Base-by-base conservation (phyloP, 306 rosid species). In the Cicer pinnatifidum region DNA sequence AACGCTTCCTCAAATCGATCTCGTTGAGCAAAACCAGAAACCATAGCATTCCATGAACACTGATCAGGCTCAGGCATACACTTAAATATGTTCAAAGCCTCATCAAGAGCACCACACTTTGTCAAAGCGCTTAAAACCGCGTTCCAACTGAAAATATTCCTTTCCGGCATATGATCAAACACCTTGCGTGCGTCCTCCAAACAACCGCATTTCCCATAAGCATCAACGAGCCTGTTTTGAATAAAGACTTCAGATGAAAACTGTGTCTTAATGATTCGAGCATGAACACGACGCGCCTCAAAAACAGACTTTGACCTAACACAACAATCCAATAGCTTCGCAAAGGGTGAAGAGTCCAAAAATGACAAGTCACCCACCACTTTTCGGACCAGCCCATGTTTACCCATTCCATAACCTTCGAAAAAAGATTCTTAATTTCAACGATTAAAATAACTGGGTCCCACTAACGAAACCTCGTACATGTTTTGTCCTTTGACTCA, bases 21-120 rank as follows among this genome's bases (percentile, higher is more conserved):
- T 1, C 77, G 76, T 12, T 86, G 86, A 0, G 82, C 79, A 69
- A 81, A 81, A 41, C 86, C 88, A 0, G 90, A 84, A 23, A 86
- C 77, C 79, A 86, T 84, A 8, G 84, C 82, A 62, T 86, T 86
- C 90, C 90, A 86, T 0, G 90, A 86, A 78, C 90, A 86, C 67
- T 86, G 90, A 62, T 86, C 88, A 6, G 82, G 83, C 69, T 73
- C 80, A 0, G 84, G 88, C 84, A 86, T 79, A 0, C 28, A 79
- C 44, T 71, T 61, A 79, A 86, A 86, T 43, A 84, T n/a, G 45
- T 50, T 50, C n/a, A 63, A 23, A 44, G 88, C 90, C 77, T 86
- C 86, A 47, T 86, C 81, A 73, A 86, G 77, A 16, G 19, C 73
- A 59, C 83, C 84, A 3, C 50, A 67, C 61, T 74, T 79, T 0